Conservation (phyloP, 306 rosid genomes). For the Medicago truncatula region MtrunA17r5.0-ANR NC_053043.1:49828501-49829000, state of each 20-base stretch:
- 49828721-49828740: constrained; percentile 46
- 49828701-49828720: constrained; percentile 61
- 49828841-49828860: constrained; percentile 60
- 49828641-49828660: constrained; percentile 63
- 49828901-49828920: constrained; percentile 66
- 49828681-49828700: constrained; percentile 59
- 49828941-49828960: constrained; percentile 53
- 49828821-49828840: constrained; percentile 73
- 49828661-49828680: constrained; percentile 56
- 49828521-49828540: constrained; percentile 69
- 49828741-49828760: constrained; percentile 54
- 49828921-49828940: constrained; percentile 66
- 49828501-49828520: constrained; percentile 66
- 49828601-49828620: constrained; percentile 53
- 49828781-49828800: constrained; percentile 45
- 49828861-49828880: constrained; percentile 71
- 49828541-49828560: constrained; percentile 48
- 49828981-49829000: constrained; percentile 52
- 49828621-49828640: constrained; percentile 61
- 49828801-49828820: constrained; percentile 49
- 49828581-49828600: constrained; percentile 45
- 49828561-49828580: constrained; percentile 74
- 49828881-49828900: constrained; percentile 72
- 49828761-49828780: constrained; percentile 53
- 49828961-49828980: constrained; percentile 59